These are phyloP conservation scores for Papilionanthe hybrid DNA, from an alignment of 116 monocot genomes.

Conservation along the genomic window DNA sequence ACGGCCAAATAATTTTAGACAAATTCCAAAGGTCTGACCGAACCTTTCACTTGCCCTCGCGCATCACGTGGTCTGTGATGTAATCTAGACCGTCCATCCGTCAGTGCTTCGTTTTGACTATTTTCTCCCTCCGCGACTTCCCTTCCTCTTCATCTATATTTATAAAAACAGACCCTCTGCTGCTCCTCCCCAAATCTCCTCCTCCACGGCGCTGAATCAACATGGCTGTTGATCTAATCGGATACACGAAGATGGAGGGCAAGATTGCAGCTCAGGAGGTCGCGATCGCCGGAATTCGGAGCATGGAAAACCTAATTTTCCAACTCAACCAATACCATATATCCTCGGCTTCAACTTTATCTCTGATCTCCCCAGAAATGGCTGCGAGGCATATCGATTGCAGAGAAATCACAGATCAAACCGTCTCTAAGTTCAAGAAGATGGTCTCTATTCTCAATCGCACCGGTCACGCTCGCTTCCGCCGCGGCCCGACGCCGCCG, in stretches of 20 bases:
- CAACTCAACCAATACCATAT: constrained; percentile 28
- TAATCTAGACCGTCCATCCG: background rate
- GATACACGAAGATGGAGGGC: constrained; percentile 49
- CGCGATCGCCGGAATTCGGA: constrained; percentile 44
- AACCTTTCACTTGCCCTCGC: background rate
- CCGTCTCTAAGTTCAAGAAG: constrained; percentile 64
- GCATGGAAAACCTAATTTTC: constrained; percentile 54
- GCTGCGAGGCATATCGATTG: constrained; percentile 24
- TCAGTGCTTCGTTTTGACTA: background rate
- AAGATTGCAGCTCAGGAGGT: constrained; percentile 65
- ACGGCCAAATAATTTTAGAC: too few species aligned
- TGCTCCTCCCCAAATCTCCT: background rate
- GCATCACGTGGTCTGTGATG: background rate
- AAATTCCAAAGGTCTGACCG: too few species aligned
- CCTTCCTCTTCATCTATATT: background rate
- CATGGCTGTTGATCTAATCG: constrained; percentile 63
- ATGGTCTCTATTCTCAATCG: constrained; percentile 56
- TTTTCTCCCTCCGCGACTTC: too few species aligned
- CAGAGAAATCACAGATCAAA: constrained; percentile 57
- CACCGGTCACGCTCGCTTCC: constrained; percentile 86
- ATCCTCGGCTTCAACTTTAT: background rate
- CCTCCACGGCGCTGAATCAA: background rate
- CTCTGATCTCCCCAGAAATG: constrained; percentile 4
- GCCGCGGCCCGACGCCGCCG: constrained; percentile 36
- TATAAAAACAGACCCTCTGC: background rate